Percentiles rank a stretch among this genome's conserved stretches.
These are phyloP conservation scores for Phialophora verrucosa DNA, from an alignment of 2,329 filamentous ascomycete species.

Conservation along the genomic window DNA sequence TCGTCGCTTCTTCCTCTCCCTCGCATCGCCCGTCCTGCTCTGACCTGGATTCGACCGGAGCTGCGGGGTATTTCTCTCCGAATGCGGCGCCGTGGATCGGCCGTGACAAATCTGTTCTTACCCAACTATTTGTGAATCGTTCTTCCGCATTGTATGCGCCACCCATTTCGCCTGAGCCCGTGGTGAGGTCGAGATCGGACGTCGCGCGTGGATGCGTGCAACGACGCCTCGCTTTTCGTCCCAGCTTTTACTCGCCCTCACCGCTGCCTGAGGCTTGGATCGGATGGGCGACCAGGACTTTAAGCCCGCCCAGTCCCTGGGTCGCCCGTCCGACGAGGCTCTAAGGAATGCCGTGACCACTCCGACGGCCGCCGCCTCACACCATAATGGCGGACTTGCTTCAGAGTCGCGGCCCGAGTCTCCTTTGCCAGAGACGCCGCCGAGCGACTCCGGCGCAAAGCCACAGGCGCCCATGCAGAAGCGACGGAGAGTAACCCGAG, in stretches of 20 bases:
- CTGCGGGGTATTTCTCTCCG: constrained; percentile 21
- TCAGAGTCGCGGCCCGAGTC: constrained; percentile 30
- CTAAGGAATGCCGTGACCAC: constrained; percentile 9
- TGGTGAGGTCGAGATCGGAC: constrained; percentile 14
- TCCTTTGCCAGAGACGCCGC: constrained; percentile 26
- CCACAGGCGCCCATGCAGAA: constrained; percentile 69
- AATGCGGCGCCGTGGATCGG: constrained; percentile 17
- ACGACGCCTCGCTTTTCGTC: not conserved
- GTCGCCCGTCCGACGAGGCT: constrained; percentile 26
- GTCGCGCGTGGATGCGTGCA: constrained; percentile 23
- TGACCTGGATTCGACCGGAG: not conserved
- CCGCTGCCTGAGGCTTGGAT: constrained; percentile 11
- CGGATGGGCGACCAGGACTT: constrained; percentile 30
- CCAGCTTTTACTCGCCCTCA: not conserved
- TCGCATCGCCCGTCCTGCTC: constrained; percentile 1
- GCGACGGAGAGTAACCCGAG: constrained; percentile 76
- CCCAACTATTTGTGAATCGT: constrained; percentile 1
- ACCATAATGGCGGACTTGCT: constrained; percentile 16
- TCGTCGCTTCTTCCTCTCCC: constrained; percentile 14
- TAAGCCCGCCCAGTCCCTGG: constrained; percentile 23
- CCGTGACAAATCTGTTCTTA: constrained; percentile 14
- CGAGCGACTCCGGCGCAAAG: constrained; percentile 37
- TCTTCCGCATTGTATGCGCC: constrained; percentile 26
- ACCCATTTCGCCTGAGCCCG: constrained; percentile 19
- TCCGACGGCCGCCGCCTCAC: constrained; percentile 7